A percentile compares a stretch with the other conserved stretches of the same genome.
Conservation (phyloP, 2,329 filamentous ascomycete species). For the Fusarium pseudograminearum region DNA sequence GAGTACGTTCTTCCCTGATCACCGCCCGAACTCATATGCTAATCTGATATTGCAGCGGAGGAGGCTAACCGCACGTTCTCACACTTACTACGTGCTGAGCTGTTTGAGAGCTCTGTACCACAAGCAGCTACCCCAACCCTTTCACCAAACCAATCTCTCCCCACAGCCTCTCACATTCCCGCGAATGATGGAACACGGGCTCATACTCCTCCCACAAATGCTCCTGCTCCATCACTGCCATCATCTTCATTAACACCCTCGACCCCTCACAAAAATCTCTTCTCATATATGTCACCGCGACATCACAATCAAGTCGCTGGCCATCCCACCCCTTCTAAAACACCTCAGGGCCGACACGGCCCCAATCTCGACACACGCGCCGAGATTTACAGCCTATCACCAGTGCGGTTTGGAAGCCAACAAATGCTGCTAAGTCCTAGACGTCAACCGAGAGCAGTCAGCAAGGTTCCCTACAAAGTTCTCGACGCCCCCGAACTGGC, state of each 20-base stretch:
- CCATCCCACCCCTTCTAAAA: constrained; percentile 90
- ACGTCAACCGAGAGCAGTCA: constrained; percentile 88
- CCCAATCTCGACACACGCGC: constrained; percentile 90
- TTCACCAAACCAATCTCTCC: constrained; percentile 68
- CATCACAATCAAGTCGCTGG: constrained; percentile 77
- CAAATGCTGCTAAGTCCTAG: constrained; percentile 91
- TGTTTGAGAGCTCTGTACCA: constrained; percentile 91
- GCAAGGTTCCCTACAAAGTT: constrained; percentile 98
- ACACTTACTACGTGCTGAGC: constrained; percentile 85
- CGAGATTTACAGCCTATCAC: constrained; percentile 95
- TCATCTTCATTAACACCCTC: constrained; percentile 85
- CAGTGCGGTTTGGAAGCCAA: constrained; percentile 92
- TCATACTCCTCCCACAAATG: constrained; percentile 81
- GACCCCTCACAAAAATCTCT: constrained; percentile 97
- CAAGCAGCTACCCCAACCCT: constrained; percentile 76
- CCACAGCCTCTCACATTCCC: constrained; percentile 64
- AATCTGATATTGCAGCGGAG: constrained; percentile 68
- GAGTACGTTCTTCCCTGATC: constrained; percentile 66
- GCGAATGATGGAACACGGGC: constrained; percentile 76
- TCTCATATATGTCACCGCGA: constrained; percentile 85
- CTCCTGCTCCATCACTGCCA: constrained; percentile 71
- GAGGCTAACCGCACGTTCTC: constrained; percentile 96
- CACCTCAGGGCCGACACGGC: constrained; percentile 87
- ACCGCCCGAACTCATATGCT: constrained; percentile 4
- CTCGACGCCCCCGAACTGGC: constrained; percentile 95